Evolutionary conservation across 306 rosid genomes (phyloP).

Genomic region (Vicia sativa): DNA sequence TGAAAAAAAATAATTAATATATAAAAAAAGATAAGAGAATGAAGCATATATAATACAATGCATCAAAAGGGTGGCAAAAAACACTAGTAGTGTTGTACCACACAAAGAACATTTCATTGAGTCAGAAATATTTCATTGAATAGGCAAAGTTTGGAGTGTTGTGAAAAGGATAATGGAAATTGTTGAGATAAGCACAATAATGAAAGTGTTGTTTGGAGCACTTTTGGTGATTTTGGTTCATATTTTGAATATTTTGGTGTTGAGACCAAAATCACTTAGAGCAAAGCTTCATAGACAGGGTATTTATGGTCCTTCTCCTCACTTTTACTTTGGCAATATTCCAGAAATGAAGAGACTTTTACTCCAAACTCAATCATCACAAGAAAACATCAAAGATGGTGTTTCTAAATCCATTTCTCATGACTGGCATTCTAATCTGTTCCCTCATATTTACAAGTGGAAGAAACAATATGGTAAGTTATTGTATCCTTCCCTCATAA

Average conservation of each 20-base stretch:
- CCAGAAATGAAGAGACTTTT: slow-evolving; percentile 53
- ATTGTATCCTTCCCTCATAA: background rate
- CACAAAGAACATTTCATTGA: background rate
- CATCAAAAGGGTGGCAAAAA: no score
- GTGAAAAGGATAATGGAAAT: background rate
- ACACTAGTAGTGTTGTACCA: no score
- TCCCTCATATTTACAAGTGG: slow-evolving; percentile 62
- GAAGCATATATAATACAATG: no score
- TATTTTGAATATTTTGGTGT: slow-evolving; percentile 35
- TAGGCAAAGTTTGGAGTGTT: background rate
- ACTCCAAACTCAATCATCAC: slow-evolving; percentile 4
- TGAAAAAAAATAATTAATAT: no score
- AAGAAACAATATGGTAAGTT: slow-evolving; percentile 52
- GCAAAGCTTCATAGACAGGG: slow-evolving; percentile 67
- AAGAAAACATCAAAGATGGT: background rate
- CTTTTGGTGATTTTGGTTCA: slow-evolving; percentile 27
- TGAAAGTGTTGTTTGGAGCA: slow-evolving; percentile 42
- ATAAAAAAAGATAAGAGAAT: no score
- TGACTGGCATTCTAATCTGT: slow-evolving; percentile 50
- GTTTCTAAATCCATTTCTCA: slow-evolving; percentile 41
- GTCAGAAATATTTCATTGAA: background rate
- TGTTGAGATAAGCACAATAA: slow-evolving; percentile 1
- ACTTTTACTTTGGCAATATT: slow-evolving; percentile 59
- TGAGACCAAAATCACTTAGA: slow-evolving; percentile 53
- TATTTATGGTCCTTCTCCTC: slow-evolving; percentile 66